Percentiles rank a stretch among this genome's conserved stretches.
These are phyloP conservation scores for Crotalaria pallida DNA, from an alignment of 306 rosid genomes.

Conservation along the genomic window DNA sequence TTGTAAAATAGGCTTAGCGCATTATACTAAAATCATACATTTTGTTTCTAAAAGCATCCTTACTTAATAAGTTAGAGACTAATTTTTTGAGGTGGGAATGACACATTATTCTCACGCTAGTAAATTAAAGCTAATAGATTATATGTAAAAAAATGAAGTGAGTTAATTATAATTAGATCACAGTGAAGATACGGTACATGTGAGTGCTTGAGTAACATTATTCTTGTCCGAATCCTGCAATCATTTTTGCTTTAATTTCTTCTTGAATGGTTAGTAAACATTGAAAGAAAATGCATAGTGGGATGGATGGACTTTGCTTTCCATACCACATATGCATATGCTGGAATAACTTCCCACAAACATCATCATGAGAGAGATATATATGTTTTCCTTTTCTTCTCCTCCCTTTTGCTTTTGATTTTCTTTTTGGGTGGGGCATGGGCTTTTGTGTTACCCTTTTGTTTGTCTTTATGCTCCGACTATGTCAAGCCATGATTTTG, in stretches of 20 bases:
- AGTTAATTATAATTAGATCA: no score
- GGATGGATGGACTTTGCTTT: slow-evolving; percentile 1
- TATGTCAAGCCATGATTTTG: slow-evolving; percentile 14
- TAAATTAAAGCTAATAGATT: no score
- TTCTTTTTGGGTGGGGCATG: slow-evolving; percentile 29
- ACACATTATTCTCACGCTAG: no score
- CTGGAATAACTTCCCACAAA: slow-evolving; percentile 25
- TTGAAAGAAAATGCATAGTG: slow-evolving; percentile 14
- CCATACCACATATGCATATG: slow-evolving; percentile 8
- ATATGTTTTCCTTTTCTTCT: slow-evolving; percentile 13
- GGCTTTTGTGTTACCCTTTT: slow-evolving; percentile 16
- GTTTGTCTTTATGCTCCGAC: slow-evolving; percentile 29
- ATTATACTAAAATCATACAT: no score
- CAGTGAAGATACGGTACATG: no score
- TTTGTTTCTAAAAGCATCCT: no score
- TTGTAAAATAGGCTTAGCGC: no score
- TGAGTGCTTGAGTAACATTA: not conserved
- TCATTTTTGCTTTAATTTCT: not conserved
- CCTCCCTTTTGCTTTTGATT: slow-evolving; percentile 25
- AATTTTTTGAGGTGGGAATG: no score
- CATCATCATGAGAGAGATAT: slow-evolving; percentile 33
- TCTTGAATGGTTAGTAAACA: not conserved
- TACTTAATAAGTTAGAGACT: no score
- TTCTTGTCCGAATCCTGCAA: not conserved
- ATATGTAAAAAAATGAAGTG: not conserved